phyloP scores from a whole-genome alignment of 2,329 filamentous ascomycete genomes.

The Claviceps digitariae region DNA sequence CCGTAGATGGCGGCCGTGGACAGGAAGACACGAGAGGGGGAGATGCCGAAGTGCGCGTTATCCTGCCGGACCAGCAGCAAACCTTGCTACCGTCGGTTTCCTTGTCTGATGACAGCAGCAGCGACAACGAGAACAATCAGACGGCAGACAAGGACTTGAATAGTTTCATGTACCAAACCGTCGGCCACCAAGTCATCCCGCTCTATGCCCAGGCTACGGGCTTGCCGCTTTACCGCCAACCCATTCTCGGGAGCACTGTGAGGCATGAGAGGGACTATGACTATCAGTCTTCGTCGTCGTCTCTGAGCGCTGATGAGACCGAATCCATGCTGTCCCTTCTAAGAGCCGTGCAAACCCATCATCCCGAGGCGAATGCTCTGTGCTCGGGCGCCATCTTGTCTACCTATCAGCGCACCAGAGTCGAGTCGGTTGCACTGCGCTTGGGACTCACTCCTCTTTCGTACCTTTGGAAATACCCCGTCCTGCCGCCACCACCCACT shows the following conservation, averaged over 20 bases:
- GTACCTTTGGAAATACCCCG: slow-evolving; percentile 85
- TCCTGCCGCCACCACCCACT: slow-evolving; percentile 52
- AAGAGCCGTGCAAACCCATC: slow-evolving; percentile 45
- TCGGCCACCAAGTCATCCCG: slow-evolving; percentile 77
- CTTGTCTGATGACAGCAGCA: neutral
- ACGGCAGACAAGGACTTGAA: slow-evolving; percentile 51
- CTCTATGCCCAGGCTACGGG: slow-evolving; percentile 68
- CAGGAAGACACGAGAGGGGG: neutral
- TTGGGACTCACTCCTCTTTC: slow-evolving; percentile 73
- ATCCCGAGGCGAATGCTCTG: slow-evolving; percentile 75
- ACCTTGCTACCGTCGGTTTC: neutral
- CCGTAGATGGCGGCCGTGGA: neutral
- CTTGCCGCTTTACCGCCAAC: slow-evolving; percentile 70
- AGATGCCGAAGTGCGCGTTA: slow-evolving; percentile 4
- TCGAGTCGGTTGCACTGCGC: slow-evolving; percentile 79
- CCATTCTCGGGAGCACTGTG: slow-evolving; percentile 59
- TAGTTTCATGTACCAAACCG: slow-evolving; percentile 99
- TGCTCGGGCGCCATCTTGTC: slow-evolving; percentile 87
- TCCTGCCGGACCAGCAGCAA: slow-evolving; percentile 10
- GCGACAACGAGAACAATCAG: neutral
- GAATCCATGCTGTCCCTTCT: slow-evolving; percentile 74
- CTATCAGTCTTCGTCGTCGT: slow-evolving; percentile 7
- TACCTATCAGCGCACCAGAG: slow-evolving; percentile 90
- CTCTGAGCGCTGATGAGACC: slow-evolving; percentile 56
- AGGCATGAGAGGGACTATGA: slow-evolving; percentile 61